Evolutionary conservation across 345 rosid genomes (phyloP).

Genomic region (Combretum micranthum): DNA sequence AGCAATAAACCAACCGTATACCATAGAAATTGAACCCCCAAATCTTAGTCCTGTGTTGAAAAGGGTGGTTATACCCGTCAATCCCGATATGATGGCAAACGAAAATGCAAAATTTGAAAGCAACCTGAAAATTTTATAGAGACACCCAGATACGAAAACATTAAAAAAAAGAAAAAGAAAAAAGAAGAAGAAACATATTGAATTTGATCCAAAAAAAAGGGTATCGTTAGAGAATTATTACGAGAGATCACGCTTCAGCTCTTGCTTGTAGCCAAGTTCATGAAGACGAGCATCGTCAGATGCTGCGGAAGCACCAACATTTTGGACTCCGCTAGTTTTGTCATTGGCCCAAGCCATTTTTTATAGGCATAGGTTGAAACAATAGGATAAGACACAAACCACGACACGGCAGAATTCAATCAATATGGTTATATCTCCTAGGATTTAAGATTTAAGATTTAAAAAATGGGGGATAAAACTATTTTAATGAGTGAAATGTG

Average conservation of each 20-base stretch:
- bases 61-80: conserved; percentile 86
- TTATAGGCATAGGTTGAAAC: not conserved
- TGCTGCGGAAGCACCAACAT: conserved; percentile 10
- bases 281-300: conserved; percentile 24
- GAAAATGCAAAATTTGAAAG: conserved; percentile 92
- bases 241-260: conserved; percentile 55
- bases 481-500: not conserved
- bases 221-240: not conserved
- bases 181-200: not conserved
- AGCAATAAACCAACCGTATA: conserved; percentile 86
- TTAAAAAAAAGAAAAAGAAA: conserved; percentile 1
- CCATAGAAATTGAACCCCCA: conserved; percentile 75
- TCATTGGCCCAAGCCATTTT: conserved; percentile 7
- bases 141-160: conserved; percentile 3
- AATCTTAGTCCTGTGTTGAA: conserved; percentile 70
- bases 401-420: too few relatives aligned
- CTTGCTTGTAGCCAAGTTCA: conserved; percentile 58
- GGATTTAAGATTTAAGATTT: too few relatives aligned
- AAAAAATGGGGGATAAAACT: not conserved
- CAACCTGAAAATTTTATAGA: conserved; percentile 42
- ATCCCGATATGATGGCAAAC: conserved; percentile 79
- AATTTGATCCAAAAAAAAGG: too few relatives aligned
- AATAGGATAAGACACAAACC: too few relatives aligned
- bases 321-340: conserved; percentile 8
- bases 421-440: not conserved